Evolutionary conservation across 1,139 yeast species (phyloP).

Genomic region (Saccharomyces hybrid): DNA sequence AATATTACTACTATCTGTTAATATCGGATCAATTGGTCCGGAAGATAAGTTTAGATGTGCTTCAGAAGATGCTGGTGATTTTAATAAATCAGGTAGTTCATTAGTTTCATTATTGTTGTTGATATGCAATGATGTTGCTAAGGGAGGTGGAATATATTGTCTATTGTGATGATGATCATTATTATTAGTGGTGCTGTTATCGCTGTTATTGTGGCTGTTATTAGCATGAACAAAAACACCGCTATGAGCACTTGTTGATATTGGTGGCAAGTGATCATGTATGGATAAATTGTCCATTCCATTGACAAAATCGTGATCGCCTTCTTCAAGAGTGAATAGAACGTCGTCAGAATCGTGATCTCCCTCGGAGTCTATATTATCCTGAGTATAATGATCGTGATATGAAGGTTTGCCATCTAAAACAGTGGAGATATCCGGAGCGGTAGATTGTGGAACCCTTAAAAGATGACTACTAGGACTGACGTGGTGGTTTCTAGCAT

Average conservation of each 20-base stretch:
- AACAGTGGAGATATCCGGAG: constrained; percentile 26
- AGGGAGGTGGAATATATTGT: constrained; percentile 4
- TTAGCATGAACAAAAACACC: neutral
- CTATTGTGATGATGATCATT: constrained; percentile 6
- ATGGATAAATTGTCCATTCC: constrained; percentile 24
- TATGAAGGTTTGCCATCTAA: constrained; percentile 14
- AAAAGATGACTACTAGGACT: constrained; percentile 4
- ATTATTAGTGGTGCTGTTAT: constrained; percentile 3
- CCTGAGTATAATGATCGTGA: constrained; percentile 18
- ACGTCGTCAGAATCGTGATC: constrained; percentile 36
- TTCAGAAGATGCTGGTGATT: constrained; percentile 20
- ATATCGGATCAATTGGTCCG: neutral
- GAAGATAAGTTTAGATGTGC: constrained; percentile 1
- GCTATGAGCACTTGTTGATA: neutral
- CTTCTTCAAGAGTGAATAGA: constrained; percentile 39
- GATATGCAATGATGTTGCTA: neutral
- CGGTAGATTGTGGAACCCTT: constrained; percentile 18
- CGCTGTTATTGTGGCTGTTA: constrained; percentile 2
- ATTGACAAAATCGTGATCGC: constrained; percentile 27
- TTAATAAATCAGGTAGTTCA: constrained; percentile 29
- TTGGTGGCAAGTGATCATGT: constrained; percentile 4
- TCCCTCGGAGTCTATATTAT: constrained; percentile 11
- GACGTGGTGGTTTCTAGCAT: constrained; percentile 37
- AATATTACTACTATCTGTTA: neutral
- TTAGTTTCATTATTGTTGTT: constrained; percentile 6